phyloP scores from a whole-genome alignment of 2,329 filamentous ascomycete genomes.

The Coniosporium tulheliwenetii region DNA sequence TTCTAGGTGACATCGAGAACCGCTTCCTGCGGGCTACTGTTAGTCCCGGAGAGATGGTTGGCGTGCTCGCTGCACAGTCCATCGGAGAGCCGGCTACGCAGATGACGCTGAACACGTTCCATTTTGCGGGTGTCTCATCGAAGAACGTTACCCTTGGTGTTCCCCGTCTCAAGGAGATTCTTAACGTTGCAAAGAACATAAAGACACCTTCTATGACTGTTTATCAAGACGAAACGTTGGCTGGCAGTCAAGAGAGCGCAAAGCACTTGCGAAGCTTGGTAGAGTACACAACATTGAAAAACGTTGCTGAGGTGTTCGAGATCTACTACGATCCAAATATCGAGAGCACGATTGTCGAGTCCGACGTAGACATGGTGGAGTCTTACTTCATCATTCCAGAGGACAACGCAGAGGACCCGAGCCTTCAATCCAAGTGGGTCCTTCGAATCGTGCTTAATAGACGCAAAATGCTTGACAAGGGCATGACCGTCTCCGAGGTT shows the following conservation, averaged over 20 bases:
- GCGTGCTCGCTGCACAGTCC: slow-evolving; percentile 91
- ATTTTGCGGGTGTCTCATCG: slow-evolving; percentile 98
- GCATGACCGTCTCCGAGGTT: slow-evolving; percentile 79
- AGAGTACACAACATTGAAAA: slow-evolving; percentile 86
- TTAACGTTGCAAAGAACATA: slow-evolving; percentile 94
- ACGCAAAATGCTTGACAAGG: slow-evolving; percentile 90
- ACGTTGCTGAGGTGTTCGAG: slow-evolving; percentile 81
- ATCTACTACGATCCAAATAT: slow-evolving; percentile 96
- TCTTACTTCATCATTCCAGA: slow-evolving; percentile 93
- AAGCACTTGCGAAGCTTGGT: slow-evolving; percentile 78
- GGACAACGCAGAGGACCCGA: slow-evolving; percentile 49
- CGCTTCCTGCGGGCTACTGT: slow-evolving; percentile 77
- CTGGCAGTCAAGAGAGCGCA: slow-evolving; percentile 58
- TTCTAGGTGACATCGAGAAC: slow-evolving; percentile 79
- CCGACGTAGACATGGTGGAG: slow-evolving; percentile 86
- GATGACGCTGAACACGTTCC: slow-evolving; percentile 99
- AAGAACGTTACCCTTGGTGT: slow-evolving; percentile 99
- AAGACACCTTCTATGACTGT: slow-evolving; percentile 97
- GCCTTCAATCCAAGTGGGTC: slow-evolving; percentile 78
- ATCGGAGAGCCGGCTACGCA: slow-evolving; percentile 98
- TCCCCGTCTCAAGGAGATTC: slow-evolving; percentile 96
- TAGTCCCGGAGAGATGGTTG: slow-evolving; percentile 95
- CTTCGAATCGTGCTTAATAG: slow-evolving; percentile 86
- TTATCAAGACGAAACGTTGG: slow-evolving; percentile 50
- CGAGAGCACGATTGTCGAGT: slow-evolving; percentile 67